Base-by-base conservation (phyloP, 345 rosid species). In the Eucalyptus rudis region DNA sequence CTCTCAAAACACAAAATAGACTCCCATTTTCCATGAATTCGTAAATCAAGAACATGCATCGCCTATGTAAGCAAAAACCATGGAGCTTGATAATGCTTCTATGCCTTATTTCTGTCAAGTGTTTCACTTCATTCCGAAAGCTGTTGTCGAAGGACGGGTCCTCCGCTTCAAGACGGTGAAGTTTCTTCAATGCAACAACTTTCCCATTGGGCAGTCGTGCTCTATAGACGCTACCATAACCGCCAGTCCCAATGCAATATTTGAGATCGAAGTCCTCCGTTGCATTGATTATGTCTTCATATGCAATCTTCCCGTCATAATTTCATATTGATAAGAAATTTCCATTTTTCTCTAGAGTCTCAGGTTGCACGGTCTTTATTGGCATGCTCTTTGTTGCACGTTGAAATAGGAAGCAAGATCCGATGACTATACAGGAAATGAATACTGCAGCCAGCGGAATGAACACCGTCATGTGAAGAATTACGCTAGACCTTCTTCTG, bases 141-240 rank as follows among this genome's bases (percentile, higher is more conserved):
- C 76, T 83, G 86, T 52, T 89, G 80, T 86, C 49, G 1, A 81
- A 71, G 15, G 50, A 44, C 3, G 33, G 79, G 19, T 59, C 58
- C 17, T 56, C 20, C 27, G 50, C 56, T 10, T n/a, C 81, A 15
- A 50, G 49, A 14, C 27, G 25, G 64, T 86, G 88, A 66, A 90
- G 92, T 71, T 90, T 90, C 86, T 90, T 90, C 40, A 68, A 86
- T 2, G 90, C 92, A 1, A 90, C 14, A 0, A 87, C 86, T 85
- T 87, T 85, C 8, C 64, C 90, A 10, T 33, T 66, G 1, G 89
- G 50, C n/a, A 90, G 11, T 31, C 43, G 44, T 1, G 91, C 92
- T 87, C 58, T 92, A 88, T 89, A 93, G 7, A 92, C 91, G 5
- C 62, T 93, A 16, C 91, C 93, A 2, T 81, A 90, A 27, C 90